Base-by-base conservation (phyloP, 495 filamentous ascomycete species). In the Cudoniella acicularis region DNA sequence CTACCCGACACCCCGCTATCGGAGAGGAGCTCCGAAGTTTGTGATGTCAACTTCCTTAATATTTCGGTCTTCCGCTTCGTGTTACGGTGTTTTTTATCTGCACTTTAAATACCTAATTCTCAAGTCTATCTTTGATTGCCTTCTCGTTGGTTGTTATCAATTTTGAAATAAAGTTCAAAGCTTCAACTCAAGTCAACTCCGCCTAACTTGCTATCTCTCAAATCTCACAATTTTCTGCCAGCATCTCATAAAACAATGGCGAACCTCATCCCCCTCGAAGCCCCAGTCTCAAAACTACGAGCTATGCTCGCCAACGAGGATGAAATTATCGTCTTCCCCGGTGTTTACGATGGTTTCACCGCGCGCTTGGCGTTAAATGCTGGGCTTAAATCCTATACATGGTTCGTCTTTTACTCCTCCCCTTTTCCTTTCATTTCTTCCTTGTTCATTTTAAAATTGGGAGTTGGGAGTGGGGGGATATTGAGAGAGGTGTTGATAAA, bases 321-420 rank as follows among this genome's bases (percentile, higher is more conserved):
- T 25, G 63, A 69, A 11, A 67, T 79, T 45, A 73, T 85, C 16
- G 77, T 86, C 1, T 87, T 83, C 50, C 87, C 87, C 0, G 87
- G 86, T 45, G 84, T 90, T 0, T 86, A 89, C 61, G 87, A 90
- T 74, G 86, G 87, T 4, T 77, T 87, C 20, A 83, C 84, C 1
- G 84, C 86, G 3, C 75, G 86, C 1, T 74, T 89, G 65, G 85
- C 84, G 2, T 73, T 89, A 52, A 69, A 75, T 22, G 64, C 82
- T 10, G 86, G 84, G 10, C 87, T 85, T 63, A 80, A 88, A 77
- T 72, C 23, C 60, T 89, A 43, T 89, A 90, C 69, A 88, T 90
- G 86, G 86, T 87, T 67, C 21, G 66, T 57, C 17, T n/a, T 6
- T 46, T 3, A 26, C 22, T 11, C 10, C 42, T 6, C 24, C n/a